Base-by-base conservation (phyloP, 2,329 filamentous ascomycete species). In the Chrysoporthe puriensis region DNA sequence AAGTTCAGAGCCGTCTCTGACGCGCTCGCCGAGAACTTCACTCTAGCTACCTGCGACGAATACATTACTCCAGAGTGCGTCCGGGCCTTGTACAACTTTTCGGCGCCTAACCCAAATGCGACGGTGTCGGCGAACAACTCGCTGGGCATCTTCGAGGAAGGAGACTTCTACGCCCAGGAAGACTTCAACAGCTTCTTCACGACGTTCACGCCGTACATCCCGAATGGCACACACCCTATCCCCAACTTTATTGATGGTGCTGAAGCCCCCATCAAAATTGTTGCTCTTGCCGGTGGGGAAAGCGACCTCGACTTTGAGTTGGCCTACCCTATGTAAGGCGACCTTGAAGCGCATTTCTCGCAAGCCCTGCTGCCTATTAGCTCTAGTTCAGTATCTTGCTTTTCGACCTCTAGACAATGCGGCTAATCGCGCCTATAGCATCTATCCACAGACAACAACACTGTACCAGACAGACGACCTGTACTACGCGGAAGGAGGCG, bases 401-500 rank as follows among this genome's bases (percentile, higher is more conserved):
- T 26, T 26, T 26, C 26, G 26, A 26, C 26, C 26, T 26, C 26
- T 26, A 1, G 26, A 26, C 26, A 26, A 26, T 26, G 3, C 18
- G 40, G 54, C 60, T 59, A 8, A 58, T n/a, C 14, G 1, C 46
- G 4, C 5, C 3, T 32, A 18, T 34, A 66, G 65, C 62, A 77
- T 81, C 68, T 80, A 77, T 52, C 80, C 80, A 6, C 79, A 81
- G 63, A 77, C 73, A 18, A 73, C 74, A 7, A 76, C 75, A 5
- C 71, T 81, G 7, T 81, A 77, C 70, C 79, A 81, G 72, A 79
- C 79, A 1, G 82, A 84, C 66, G 82, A 82, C 74, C 71, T 76
- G 16, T 68, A 79, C 34, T 81, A 82, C 62, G 77, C 79, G 13
- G 32, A 58, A 11, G 64, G 52, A 57, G 70, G 65, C 14, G 62